Evolutionary conservation across 805 yeast genomes (phyloP).

Genomic region (Yamadazyma paraphyllophila): DNA sequence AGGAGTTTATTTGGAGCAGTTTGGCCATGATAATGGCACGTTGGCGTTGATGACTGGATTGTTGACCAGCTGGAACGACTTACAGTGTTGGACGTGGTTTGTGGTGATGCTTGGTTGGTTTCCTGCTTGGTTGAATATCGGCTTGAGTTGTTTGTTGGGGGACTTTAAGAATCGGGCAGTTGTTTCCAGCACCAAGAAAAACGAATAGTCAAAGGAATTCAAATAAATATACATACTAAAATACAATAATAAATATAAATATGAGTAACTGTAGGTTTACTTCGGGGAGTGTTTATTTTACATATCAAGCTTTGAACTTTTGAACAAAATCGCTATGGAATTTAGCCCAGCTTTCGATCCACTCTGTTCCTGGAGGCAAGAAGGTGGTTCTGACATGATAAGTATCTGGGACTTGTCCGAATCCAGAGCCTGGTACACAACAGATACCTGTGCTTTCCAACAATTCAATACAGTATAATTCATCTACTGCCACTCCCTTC

Average conservation of each 20-base stretch:
- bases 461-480: constrained; percentile 80
- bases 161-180: constrained; percentile 17
- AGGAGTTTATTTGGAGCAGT: constrained; percentile 25
- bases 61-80: constrained; percentile 59
- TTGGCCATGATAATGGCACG: constrained; percentile 29
- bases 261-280: neutral
- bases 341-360: constrained; percentile 74
- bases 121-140: constrained; percentile 67
- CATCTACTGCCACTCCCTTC: constrained; percentile 67
- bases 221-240: neutral
- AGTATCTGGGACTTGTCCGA: constrained; percentile 88
- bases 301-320: constrained; percentile 38
- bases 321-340: constrained; percentile 76
- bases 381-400: constrained; percentile 95
- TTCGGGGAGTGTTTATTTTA: neutral
- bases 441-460: constrained; percentile 91
- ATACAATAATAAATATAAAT: neutral
- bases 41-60: constrained; percentile 49
- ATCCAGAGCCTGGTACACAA: constrained; percentile 96
- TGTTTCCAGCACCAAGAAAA: constrained; percentile 4
- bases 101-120: constrained; percentile 73
- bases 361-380: constrained; percentile 90
- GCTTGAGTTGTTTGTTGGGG: constrained; percentile 28
- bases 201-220: constrained; percentile 5
- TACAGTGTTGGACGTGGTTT: constrained; percentile 86